Base-by-base conservation (phyloP, 169 alveolate species). In the Babesia ovata region DNA sequence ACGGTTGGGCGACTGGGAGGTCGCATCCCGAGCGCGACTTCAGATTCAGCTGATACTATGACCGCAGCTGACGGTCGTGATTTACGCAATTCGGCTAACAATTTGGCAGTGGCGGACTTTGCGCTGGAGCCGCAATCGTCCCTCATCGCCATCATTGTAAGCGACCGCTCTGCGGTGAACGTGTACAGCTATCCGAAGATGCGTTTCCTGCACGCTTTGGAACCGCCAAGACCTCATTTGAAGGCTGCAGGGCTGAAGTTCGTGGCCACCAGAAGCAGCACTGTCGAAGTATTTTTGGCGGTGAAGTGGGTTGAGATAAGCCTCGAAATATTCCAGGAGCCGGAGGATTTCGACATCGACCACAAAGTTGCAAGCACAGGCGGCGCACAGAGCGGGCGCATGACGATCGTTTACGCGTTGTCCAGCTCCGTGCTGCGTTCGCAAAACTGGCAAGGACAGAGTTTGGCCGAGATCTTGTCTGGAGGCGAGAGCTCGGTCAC, bases 251-350 rank as follows among this genome's bases (percentile, higher is more conserved):
- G 81, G 24, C 0, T 71, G 29, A 71, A 71, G 63, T 71, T 71
- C 44, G 26, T 71, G 42, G 29, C 48, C 19, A 17, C 59, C 14
- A 72, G 81, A 11, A 36, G n/a, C 22, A 17, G 36, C 28, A 53
- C 14, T 0, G n/a, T 33, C 16, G 48, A 67, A 4, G 50, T 33
- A 0, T 60, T 26, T 10, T 61, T 71, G 33, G 81, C 81, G 16
- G 63, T 71, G 33, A 71, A 61, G 39, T 71, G 81, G 81, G 81
- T 71, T 16, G 81, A 58, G 45, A 56, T 71, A 1, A 58, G 81
- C 22, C 24, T 71, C 50, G 81, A 71, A 24, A 61, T 58, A 21
- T 60, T 71, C 54, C 62, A 71, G 81, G 67, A 71, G 33, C n/a
- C 14, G 46, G 63, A 59, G 13, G 81, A 71, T 45, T 59, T 57